A percentile compares a stretch with the other conserved stretches of the same genome.
Evolutionary conservation across 2,329 filamentous ascomycete genomes (phyloP).

Genomic region (Aspergillus persii): DNA sequence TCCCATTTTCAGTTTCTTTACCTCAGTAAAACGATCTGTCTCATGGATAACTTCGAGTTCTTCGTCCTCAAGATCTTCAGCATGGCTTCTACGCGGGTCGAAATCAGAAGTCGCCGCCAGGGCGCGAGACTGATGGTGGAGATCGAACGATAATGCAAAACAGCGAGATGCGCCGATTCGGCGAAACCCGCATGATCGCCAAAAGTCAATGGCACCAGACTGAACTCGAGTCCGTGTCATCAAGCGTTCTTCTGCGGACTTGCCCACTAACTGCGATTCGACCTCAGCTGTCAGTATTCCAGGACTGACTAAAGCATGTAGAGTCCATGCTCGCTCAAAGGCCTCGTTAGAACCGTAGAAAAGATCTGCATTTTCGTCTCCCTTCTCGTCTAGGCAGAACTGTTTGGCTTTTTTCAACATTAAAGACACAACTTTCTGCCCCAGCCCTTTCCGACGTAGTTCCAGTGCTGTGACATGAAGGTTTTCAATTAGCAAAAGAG

Average conservation of each 20-base stretch:
- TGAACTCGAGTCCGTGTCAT: conserved; percentile 4
- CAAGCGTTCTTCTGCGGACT: conserved; percentile 15
- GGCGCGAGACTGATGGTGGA: conserved; percentile 13
- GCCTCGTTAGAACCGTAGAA: conserved; percentile 2
- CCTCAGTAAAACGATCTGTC: not conserved
- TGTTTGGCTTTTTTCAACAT: conserved; percentile 26
- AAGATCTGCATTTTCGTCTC: not conserved
- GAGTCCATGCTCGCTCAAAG: conserved; percentile 15
- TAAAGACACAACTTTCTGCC: conserved; percentile 27
- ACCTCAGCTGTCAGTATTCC: conserved; percentile 15
- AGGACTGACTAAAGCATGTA: conserved; percentile 19
- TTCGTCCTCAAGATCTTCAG: conserved; percentile 15
- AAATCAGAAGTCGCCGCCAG: conserved; percentile 15
- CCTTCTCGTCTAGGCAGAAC: conserved; percentile 5
- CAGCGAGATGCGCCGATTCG: conserved; percentile 17
- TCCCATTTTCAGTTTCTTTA: conserved; percentile 11
- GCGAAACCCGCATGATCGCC: conserved; percentile 23
- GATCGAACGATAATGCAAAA: conserved; percentile 19
- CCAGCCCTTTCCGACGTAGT: conserved; percentile 32
- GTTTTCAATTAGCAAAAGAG: conserved; percentile 30
- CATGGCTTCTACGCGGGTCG: conserved; percentile 9
- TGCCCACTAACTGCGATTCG: conserved; percentile 14
- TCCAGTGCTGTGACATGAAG: conserved; percentile 19
- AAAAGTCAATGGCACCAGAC: conserved; percentile 17
- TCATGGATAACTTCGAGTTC: conserved; percentile 4